These are phyloP conservation scores for Erodium maritimum DNA, from an alignment of 345 rosid genomes.

Conservation along the genomic window DNA sequence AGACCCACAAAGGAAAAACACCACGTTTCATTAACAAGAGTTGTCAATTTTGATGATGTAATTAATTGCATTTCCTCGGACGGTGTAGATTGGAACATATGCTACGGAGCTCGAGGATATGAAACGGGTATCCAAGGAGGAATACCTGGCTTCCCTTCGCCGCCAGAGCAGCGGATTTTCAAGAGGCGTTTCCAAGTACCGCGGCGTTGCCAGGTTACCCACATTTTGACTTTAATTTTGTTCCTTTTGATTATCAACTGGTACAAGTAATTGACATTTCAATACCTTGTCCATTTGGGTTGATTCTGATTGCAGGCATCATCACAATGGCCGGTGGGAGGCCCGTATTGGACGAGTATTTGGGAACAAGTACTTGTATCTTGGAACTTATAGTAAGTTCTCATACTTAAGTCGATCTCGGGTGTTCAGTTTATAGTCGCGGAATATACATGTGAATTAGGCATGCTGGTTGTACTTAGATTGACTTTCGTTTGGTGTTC, in stretches of 20 bases:
- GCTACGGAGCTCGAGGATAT: slow-evolving; percentile 66
- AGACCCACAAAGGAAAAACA: too few relatives aligned
- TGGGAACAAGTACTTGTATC: slow-evolving; percentile 89
- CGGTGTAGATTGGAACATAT: slow-evolving; percentile 41
- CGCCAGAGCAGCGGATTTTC: slow-evolving; percentile 90
- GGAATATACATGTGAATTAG: too few relatives aligned
- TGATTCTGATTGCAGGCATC: slow-evolving; percentile 48
- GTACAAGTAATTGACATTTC: background rate
- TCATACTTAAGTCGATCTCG: background rate
- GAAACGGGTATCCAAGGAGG: slow-evolving; percentile 65
- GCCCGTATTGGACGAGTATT: slow-evolving; percentile 90
- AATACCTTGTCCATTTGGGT: background rate
- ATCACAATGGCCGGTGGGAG: slow-evolving; percentile 97
- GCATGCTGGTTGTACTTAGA: too few relatives aligned
- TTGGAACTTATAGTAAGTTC: slow-evolving; percentile 82
- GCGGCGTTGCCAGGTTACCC: slow-evolving; percentile 85
- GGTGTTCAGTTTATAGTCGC: too few relatives aligned
- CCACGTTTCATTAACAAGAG: too few relatives aligned
- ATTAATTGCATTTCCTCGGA: too few relatives aligned
- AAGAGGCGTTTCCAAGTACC: slow-evolving; percentile 89
- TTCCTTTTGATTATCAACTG: background rate
- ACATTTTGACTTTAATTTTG: background rate
- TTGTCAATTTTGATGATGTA: background rate
- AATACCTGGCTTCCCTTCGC: slow-evolving; percentile 75
- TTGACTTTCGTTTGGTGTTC: too few relatives aligned